These are phyloP conservation scores for Penicillium cosmopolitanum DNA, from an alignment of 495 filamentous ascomycete genomes.

Conservation along the genomic window DNA sequence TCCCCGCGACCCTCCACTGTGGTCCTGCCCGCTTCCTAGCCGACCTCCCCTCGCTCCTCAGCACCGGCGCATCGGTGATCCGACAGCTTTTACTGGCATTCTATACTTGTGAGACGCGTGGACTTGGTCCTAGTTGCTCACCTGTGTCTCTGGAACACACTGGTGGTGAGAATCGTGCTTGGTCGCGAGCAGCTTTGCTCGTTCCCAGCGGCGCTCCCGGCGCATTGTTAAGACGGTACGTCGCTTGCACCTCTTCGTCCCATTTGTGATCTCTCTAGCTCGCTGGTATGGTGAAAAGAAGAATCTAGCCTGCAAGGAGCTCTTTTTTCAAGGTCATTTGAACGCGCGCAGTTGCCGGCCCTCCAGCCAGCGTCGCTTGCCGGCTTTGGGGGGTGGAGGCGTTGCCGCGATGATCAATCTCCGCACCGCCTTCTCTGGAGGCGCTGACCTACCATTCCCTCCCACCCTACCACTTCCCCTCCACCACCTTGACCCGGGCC, in stretches of 20 bases:
- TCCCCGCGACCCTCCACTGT: conserved; percentile 38
- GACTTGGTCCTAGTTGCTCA: not conserved
- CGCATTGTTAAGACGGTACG: conserved; percentile 53
- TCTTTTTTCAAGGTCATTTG: conserved; percentile 12
- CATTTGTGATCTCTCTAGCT: conserved; percentile 9
- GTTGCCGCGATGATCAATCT: conserved; percentile 49
- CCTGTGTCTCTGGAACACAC: conserved; percentile 25
- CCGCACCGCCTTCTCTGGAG: conserved; percentile 53
- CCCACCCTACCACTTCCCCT: conserved; percentile 27
- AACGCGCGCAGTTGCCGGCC: conserved; percentile 29
- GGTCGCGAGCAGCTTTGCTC: conserved; percentile 45
- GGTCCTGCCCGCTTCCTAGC: conserved; percentile 45
- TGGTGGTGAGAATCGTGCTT: conserved; percentile 39
- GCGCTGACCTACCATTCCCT: conserved; percentile 29
- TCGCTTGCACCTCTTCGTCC: conserved; percentile 31
- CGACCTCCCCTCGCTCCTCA: conserved; percentile 37
- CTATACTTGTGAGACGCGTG: conserved; percentile 28
- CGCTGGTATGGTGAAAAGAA: conserved; percentile 1
- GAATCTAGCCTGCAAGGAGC: not conserved
- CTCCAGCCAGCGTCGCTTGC: conserved; percentile 25
- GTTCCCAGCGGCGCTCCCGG: conserved; percentile 39
- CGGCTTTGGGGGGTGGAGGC: conserved; percentile 42
- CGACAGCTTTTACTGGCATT: conserved; percentile 16
- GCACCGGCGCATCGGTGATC: conserved; percentile 24
- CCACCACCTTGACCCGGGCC: conserved; percentile 7